phyloP scores from a whole-genome alignment of 192 early-diverging fungal genomes.

The Backusella parvicylindrica region DNA sequence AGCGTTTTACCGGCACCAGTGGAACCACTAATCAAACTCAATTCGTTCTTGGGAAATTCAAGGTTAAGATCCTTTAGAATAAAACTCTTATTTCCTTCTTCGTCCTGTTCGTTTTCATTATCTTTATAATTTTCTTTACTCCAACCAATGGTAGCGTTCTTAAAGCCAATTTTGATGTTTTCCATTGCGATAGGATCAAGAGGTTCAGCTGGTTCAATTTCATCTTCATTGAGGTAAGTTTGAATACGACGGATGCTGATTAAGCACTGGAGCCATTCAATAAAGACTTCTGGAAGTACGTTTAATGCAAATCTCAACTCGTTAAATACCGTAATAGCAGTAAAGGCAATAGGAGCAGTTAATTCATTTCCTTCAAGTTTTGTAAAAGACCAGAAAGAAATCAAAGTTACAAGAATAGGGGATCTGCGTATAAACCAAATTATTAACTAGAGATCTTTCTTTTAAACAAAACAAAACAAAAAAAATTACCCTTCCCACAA shows the following conservation, averaged over 20 bases:
- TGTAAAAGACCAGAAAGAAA: constrained; percentile 34
- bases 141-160: constrained; percentile 57
- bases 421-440: neutral
- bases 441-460: neutral
- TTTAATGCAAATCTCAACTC: constrained; percentile 81
- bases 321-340: constrained; percentile 85
- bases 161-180: constrained; percentile 31
- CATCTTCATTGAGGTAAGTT: constrained; percentile 42
- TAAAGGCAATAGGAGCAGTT: constrained; percentile 74
- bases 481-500: constrained; percentile 38
- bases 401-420: constrained; percentile 32
- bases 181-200: neutral
- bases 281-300: constrained; percentile 76
- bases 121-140: constrained; percentile 48
- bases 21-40: constrained; percentile 61
- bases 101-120: constrained; percentile 80
- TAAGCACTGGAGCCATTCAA: constrained; percentile 63
- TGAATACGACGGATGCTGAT: constrained; percentile 57
- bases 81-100: constrained; percentile 67
- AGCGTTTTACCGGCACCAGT: constrained; percentile 90
- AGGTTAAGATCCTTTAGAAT: constrained; percentile 43
- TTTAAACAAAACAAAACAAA: neutral
- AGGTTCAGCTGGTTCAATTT: constrained; percentile 31
- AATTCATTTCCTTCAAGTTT: constrained; percentile 43
- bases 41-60: constrained; percentile 46